Evolutionary conservation across 208 protist species (phyloP).

Genomic region (Trypanosoma theileri): DNA sequence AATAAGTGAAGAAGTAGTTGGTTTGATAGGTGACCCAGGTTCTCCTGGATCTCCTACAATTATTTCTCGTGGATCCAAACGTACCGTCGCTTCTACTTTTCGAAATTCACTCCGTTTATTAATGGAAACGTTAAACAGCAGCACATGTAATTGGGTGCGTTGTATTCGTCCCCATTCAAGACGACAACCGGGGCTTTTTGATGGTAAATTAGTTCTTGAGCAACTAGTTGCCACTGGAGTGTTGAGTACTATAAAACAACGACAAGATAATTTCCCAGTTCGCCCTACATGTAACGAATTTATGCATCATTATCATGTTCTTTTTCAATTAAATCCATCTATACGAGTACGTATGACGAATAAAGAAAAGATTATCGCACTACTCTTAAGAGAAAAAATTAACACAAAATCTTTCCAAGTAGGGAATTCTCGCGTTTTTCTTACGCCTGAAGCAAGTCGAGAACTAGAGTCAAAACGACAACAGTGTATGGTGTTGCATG

Average conservation of each 20-base stretch:
- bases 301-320: slow-evolving; percentile 10
- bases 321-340: background rate
- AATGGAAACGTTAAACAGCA: slow-evolving; percentile 27
- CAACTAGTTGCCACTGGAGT: slow-evolving; percentile 48
- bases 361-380: slow-evolving; percentile 4
- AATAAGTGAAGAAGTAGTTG: slow-evolving; percentile 19
- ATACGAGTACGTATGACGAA: background rate
- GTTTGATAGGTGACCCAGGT: slow-evolving; percentile 11
- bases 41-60: slow-evolving; percentile 4
- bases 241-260: slow-evolving; percentile 42
- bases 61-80: slow-evolving; percentile 2
- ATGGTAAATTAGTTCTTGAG: slow-evolving; percentile 31
- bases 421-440: slow-evolving; percentile 21
- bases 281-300: slow-evolving; percentile 14
- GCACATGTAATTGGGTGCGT: slow-evolving; percentile 43
- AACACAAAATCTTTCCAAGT: slow-evolving; percentile 5
- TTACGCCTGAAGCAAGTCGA: slow-evolving; percentile 3
- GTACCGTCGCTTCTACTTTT: slow-evolving; percentile 24
- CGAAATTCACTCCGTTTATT: slow-evolving; percentile 22
- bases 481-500: background rate
- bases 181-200: slow-evolving; percentile 40
- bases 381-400: background rate
- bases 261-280: slow-evolving; percentile 28
- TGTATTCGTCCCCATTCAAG: slow-evolving; percentile 50
- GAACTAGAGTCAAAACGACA: slow-evolving; percentile 15